Conservation (phyloP, 164 flowering plant species). For the Piper longum region DNA sequence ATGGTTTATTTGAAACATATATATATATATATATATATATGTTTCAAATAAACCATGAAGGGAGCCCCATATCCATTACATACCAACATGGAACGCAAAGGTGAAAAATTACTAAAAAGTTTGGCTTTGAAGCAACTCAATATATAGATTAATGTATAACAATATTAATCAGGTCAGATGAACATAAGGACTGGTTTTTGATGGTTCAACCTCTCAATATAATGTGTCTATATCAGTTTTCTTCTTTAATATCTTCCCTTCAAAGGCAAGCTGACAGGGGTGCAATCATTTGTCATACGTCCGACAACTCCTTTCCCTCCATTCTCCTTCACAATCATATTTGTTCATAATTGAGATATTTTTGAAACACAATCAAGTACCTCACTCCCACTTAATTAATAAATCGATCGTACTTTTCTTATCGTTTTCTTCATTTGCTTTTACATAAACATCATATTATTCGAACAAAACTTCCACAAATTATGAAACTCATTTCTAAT, state of each 20-base stretch:
- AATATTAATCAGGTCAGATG: too few species aligned
- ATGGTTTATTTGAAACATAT: too few species aligned
- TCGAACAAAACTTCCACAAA: background rate
- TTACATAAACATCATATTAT: background rate
- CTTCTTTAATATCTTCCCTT: background rate
- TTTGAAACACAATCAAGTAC: background rate
- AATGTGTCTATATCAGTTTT: background rate
- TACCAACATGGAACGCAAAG: background rate
- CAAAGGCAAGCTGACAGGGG: background rate
- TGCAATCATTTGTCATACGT: background rate
- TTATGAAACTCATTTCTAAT: too few species aligned
- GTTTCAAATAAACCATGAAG: background rate
- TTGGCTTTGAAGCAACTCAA: background rate
- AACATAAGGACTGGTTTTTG: background rate
- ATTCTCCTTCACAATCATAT: too few species aligned
- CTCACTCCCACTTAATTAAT: background rate
- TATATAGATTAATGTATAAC: too few species aligned
- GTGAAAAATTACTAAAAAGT: too few species aligned
- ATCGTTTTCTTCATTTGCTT: background rate
- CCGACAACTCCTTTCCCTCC: background rate
- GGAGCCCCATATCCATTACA: background rate
- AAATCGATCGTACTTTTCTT: background rate
- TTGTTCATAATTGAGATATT: background rate
- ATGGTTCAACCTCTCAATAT: background rate
- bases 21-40: too few species aligned